These are phyloP conservation scores for Periconia macrospinosa DNA, from an alignment of 2,329 filamentous ascomycete genomes.

Conservation along the genomic window DNA sequence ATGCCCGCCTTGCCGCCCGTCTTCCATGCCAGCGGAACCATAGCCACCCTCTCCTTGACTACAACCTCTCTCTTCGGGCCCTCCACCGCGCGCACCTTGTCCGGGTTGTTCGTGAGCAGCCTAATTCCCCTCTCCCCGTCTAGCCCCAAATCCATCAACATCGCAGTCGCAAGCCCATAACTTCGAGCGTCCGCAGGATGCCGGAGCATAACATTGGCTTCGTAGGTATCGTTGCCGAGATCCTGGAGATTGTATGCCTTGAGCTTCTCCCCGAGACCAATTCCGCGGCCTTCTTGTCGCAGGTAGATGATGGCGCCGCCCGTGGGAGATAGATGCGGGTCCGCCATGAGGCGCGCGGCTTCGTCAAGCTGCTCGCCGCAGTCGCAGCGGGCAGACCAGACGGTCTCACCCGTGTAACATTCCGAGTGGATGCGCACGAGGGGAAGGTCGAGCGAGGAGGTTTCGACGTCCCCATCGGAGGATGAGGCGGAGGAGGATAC, in stretches of 20 bases:
- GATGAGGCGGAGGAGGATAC: conserved; percentile 14
- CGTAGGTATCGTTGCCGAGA: conserved; percentile 93
- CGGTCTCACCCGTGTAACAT: conserved; percentile 98
- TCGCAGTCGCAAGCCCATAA: conserved; percentile 95
- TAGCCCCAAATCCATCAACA: conserved; percentile 81
- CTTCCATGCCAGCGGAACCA: conserved; percentile 94
- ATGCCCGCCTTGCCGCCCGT: conserved; percentile 77
- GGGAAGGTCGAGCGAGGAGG: conserved; percentile 55
- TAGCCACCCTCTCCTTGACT: conserved; percentile 87
- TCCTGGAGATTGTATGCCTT: conserved; percentile 99
- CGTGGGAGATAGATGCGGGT: conserved; percentile 58
- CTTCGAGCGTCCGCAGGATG: conserved; percentile 94
- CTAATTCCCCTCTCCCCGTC: conserved; percentile 71
- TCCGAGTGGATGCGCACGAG: conserved; percentile 96
- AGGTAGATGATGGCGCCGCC: conserved; percentile 95
- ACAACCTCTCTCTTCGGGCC: conserved; percentile 85
- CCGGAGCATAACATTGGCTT: conserved; percentile 86
- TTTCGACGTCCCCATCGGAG: conserved; percentile 23
- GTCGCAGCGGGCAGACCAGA: conserved; percentile 96
- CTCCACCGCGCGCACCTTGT: conserved; percentile 93
- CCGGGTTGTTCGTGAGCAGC: conserved; percentile 93
- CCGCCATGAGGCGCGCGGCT: conserved; percentile 87
- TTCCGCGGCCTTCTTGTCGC: conserved; percentile 92
- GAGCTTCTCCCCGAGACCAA: conserved; percentile 90
- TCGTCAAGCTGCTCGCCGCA: conserved; percentile 98